Evolutionary conservation across 2,329 filamentous ascomycete genomes (phyloP).

Genomic region (Apiospora pterosperma): DNA sequence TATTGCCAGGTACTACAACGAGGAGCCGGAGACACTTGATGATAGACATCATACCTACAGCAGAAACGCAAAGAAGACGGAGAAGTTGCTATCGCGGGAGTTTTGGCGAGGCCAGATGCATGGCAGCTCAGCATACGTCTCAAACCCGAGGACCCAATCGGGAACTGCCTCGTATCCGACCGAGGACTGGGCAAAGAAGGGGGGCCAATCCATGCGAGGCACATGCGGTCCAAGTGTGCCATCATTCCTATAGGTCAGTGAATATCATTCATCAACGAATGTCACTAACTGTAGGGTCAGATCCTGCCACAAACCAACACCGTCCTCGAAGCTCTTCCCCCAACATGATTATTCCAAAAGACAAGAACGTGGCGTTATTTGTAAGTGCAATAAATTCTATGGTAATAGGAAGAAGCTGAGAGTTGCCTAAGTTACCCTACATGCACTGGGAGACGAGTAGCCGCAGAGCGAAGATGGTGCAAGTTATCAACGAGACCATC

Average conservation of each 20-base stretch:
- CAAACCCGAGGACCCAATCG: background rate
- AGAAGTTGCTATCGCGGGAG: constrained; percentile 7
- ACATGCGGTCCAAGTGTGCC: constrained; percentile 8
- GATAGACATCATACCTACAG: background rate
- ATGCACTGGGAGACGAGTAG: constrained; percentile 24
- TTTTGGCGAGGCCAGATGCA: constrained; percentile 12
- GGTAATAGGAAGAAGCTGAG: background rate
- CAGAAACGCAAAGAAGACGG: background rate
- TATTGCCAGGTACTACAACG: constrained; percentile 8
- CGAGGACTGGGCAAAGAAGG: background rate
- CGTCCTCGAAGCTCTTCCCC: background rate
- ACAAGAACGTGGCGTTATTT: constrained; percentile 10
- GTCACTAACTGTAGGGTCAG: background rate
- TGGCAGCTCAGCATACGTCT: background rate
- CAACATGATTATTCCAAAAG: background rate
- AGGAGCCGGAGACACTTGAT: background rate
- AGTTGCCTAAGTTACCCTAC: constrained; percentile 19
- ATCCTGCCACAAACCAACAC: background rate
- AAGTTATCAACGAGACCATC: constrained; percentile 14
- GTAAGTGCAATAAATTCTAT: background rate
- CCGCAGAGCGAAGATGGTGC: constrained; percentile 9
- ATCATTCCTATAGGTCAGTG: constrained; percentile 9
- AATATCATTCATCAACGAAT: background rate
- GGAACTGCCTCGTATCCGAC: background rate
- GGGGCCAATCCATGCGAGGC: constrained; percentile 8